These are phyloP conservation scores for Alliaria petiolata DNA, from an alignment of 345 rosid genomes.

Conservation along the genomic window DNA sequence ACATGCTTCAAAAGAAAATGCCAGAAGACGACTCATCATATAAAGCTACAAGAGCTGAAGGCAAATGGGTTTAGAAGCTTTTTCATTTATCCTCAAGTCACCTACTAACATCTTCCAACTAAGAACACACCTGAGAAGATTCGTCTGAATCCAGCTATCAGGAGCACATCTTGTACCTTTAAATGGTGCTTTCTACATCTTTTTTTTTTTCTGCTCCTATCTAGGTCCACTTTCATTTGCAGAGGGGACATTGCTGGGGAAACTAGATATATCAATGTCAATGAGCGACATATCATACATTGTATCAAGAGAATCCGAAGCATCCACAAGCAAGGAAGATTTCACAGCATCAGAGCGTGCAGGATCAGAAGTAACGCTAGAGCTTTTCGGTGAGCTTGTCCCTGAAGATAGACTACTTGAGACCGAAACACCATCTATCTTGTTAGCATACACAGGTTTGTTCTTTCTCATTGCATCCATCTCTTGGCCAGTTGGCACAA, in stretches of 20 bases:
- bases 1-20: slow-evolving; percentile 10
- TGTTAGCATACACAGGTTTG: slow-evolving; percentile 61
- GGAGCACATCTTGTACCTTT: slow-evolving; percentile 16
- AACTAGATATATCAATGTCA: slow-evolving; percentile 79
- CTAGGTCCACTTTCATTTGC: slow-evolving; percentile 56
- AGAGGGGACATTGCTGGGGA: slow-evolving; percentile 73
- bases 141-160: slow-evolving; percentile 20
- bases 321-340: slow-evolving; percentile 66
- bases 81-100: slow-evolving; percentile 16
- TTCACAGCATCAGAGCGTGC: slow-evolving; percentile 45
- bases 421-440: slow-evolving; percentile 76
- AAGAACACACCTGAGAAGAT: slow-evolving; percentile 22
- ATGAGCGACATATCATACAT: slow-evolving; percentile 84
- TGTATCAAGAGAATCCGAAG: slow-evolving; percentile 48
- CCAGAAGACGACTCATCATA: slow-evolving; percentile 7
- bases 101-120: slow-evolving; percentile 20
- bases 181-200: slow-evolving; percentile 24
- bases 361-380: slow-evolving; percentile 36
- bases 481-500: slow-evolving; percentile 97
- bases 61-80: slow-evolving; percentile 15
- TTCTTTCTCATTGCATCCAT: slow-evolving; percentile 93
- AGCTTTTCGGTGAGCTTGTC: slow-evolving; percentile 51
- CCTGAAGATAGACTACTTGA: slow-evolving; percentile 65
- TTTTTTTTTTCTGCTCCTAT: slow-evolving; percentile 30
- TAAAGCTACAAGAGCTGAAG: neutral